Evolutionary conservation across 2,329 filamentous ascomycete species (phyloP).

Genomic region (Hysterium pulicare): DNA sequence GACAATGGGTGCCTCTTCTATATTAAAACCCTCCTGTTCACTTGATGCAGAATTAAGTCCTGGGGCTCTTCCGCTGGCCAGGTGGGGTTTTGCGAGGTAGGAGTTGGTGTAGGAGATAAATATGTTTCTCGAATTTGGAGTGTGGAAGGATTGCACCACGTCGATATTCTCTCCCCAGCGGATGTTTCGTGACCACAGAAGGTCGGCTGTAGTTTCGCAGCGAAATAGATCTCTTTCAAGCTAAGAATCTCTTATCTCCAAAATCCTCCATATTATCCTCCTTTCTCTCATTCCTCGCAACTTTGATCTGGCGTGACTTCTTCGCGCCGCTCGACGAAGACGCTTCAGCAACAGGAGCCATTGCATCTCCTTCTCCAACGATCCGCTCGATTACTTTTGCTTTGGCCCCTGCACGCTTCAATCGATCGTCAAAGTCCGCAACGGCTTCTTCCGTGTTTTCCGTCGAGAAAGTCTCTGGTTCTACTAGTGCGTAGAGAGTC

Average conservation of each 20-base stretch:
- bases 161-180: no score
- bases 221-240: no score
- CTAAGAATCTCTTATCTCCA: constrained; percentile 1
- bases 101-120: no score
- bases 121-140: no score
- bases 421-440: constrained; percentile 82
- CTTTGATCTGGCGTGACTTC: constrained; percentile 4
- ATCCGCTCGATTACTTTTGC: constrained; percentile 80
- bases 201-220: no score
- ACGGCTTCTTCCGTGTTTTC: constrained; percentile 86
- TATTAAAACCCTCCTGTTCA: no score
- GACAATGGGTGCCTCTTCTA: no score
- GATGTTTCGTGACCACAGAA: no score
- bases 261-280: constrained; percentile 37
- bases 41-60: no score
- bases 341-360: not conserved
- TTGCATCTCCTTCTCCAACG: constrained; percentile 37
- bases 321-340: constrained; percentile 10
- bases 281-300: constrained; percentile 10
- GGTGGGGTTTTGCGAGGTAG: no score
- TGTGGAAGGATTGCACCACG: no score
- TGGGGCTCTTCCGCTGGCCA: no score
- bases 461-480: constrained; percentile 72
- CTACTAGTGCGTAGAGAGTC: constrained; percentile 71
- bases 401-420: constrained; percentile 81